These are phyloP conservation scores for Biscogniauxia marginata DNA, from an alignment of 2,329 filamentous ascomycete species.

Conservation along the genomic window DNA sequence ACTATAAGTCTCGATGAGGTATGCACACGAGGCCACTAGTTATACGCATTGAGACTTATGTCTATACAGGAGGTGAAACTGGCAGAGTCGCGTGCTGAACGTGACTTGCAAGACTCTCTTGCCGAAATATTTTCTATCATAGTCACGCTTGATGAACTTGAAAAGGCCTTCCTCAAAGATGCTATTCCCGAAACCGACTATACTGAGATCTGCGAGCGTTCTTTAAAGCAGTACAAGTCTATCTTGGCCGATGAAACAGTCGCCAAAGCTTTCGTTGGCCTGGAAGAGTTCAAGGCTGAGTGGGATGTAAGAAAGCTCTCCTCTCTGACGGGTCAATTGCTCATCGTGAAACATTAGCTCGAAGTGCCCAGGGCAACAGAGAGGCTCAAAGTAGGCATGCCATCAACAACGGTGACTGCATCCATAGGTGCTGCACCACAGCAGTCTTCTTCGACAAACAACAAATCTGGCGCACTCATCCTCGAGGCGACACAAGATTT, in stretches of 20 bases:
- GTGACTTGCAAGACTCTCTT: slow-evolving; percentile 91
- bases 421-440: slow-evolving; percentile 45
- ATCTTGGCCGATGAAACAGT: slow-evolving; percentile 89
- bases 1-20: slow-evolving; percentile 94
- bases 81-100: slow-evolving; percentile 79
- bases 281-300: slow-evolving; percentile 86
- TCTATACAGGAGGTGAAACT: slow-evolving; percentile 81
- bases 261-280: slow-evolving; percentile 78
- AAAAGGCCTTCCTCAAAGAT: slow-evolving; percentile 96
- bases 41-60: slow-evolving; percentile 7
- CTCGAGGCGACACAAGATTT: slow-evolving; percentile 95
- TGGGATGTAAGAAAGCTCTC: slow-evolving; percentile 69
- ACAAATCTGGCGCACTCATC: slow-evolving; percentile 66
- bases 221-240: slow-evolving; percentile 95
- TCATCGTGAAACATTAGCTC: slow-evolving; percentile 55
- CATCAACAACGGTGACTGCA: slow-evolving; percentile 71
- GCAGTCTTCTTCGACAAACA: slow-evolving; percentile 40
- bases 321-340: slow-evolving; percentile 12
- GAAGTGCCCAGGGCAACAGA: slow-evolving; percentile 94
- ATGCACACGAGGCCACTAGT: slow-evolving; percentile 24
- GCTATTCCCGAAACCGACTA: slow-evolving; percentile 90
- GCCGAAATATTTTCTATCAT: slow-evolving; percentile 98
- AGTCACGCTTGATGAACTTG: slow-evolving; percentile 88
- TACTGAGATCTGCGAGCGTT: slow-evolving; percentile 90
- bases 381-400: slow-evolving; percentile 86